Base-by-base conservation (phyloP, 495 filamentous ascomycete genomes). In the Tirmania nivea region DNA sequence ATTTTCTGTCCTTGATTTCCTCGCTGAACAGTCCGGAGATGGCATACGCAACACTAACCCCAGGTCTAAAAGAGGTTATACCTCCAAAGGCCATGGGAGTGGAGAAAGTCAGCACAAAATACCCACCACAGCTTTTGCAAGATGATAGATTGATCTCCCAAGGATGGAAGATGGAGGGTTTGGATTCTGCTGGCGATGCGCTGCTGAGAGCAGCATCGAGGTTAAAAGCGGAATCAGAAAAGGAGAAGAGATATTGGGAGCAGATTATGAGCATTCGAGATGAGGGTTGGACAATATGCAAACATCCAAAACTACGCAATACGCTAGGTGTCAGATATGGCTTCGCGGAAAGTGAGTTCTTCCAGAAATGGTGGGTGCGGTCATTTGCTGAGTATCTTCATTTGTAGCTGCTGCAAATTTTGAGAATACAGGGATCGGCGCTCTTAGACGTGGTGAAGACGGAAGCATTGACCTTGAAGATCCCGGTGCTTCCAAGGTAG, bases 161-260 rank as follows among this genome's bases (percentile, higher is more conserved):
- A n/a, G 86, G 85, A 35, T 88, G 84, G 76, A 79, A 84, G 54
- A 68, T 86, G 59, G 75, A 86, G 56, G 81, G 79, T 34, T 71
- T 93, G 58, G 79, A 83, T 52, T 72, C 73, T 5, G 76, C 78
- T n/a, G 81, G 83, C 2, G 80, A 84, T 59, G 78, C 75, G 48
- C 70, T 94, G 19, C 69, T 87, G n/a, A 72, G 74, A 10, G 78
- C 85, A 11, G 83, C 84, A 0, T 71, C 74, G 35, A 73, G 82
- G 50, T 69, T 99, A 8, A 78, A 86, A 55, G 70, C 71, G 4
- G 87, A 94, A 61, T 80, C 90, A 34, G 68, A 72, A 35, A 73
- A 76, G 11, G 92, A 99, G 65, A 78, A 77, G 1, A 79, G 74
- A 56, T 96, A 94, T 66, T 99, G 92, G 92, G 72, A 80, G 50